Evolutionary conservation across 106 monocot species (phyloP).

Genomic region (Dendrobium officinale): DNA sequence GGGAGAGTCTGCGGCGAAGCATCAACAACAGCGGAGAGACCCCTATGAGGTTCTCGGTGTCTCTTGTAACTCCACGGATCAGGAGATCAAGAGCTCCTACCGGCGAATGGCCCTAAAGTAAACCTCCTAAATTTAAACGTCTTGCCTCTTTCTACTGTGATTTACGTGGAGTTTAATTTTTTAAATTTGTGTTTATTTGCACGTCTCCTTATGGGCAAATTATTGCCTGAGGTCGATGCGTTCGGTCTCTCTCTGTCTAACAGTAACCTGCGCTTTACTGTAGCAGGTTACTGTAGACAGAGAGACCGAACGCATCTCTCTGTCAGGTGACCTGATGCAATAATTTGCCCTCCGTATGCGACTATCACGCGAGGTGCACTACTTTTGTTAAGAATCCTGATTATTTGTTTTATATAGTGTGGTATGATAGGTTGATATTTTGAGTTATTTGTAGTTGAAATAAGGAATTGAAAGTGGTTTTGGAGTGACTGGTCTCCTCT

Average conservation of each 20-base stretch:
- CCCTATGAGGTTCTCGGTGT: slow-evolving; percentile 87
- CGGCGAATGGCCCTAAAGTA: slow-evolving; percentile 93
- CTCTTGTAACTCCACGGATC: slow-evolving; percentile 60
- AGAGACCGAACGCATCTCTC: too few species aligned
- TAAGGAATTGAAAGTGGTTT: background rate
- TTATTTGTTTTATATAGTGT: background rate
- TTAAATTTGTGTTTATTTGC: background rate
- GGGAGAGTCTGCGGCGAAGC: slow-evolving; percentile 16
- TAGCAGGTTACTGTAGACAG: too few species aligned
- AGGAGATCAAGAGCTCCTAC: slow-evolving; percentile 91
- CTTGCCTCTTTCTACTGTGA: background rate
- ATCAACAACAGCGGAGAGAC: slow-evolving; percentile 56
- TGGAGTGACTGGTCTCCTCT: background rate
- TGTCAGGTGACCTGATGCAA: too few species aligned
- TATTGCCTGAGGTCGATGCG: too few species aligned
- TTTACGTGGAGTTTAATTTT: background rate
- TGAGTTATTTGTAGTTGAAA: background rate
- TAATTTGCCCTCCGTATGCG: too few species aligned
- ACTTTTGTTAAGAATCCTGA: background rate
- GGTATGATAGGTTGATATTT: background rate
- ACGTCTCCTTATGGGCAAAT: background rate
- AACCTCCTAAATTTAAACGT: background rate
- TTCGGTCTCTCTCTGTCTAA: too few species aligned
- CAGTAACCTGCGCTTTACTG: too few species aligned
- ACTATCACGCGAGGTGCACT: background rate